Base-by-base conservation (phyloP, 1,284 basidiomycete genomes). In the Ustilago hordei region DNA sequence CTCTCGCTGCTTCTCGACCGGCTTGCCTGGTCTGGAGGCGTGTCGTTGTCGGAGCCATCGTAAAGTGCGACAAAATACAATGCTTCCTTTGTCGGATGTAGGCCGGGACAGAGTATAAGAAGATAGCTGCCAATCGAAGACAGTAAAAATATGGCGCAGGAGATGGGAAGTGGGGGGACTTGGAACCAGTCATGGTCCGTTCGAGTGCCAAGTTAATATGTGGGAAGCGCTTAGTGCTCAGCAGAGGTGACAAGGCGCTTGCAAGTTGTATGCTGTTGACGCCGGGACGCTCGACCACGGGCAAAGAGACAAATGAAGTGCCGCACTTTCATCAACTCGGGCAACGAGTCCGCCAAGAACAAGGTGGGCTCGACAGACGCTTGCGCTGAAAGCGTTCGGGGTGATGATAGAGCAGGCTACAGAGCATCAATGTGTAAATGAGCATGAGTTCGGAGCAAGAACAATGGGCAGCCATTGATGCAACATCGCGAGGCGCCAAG, bases 401-500 rank as follows among this genome's bases (percentile, higher is more conserved):
- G 8, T 7, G 3, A 19, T n/a, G n/a, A 8, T 19, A 45, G 43
- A 19, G 43, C 43, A 45, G 13, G 17, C n/a, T 45, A 11, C 17
- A n/a, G 7, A 45, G 39, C 39, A 43, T 13, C 35, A 54, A 17
- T 34, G n/a, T 55, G 55, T 17, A 41, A 36, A 23, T 32, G 38
- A 41, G 19, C 38, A 39, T 55, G 19, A 55, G 12, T 57, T 57
- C 35, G 45, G n/a, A 45, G 4, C 31, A 8, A 6, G 36, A 45
- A 57, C 55, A 57, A 57, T 45, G 55, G 23, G 41, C 23, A 28
- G 13, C 13, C 39, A 43, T 43, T 45, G 43, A 45, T 45, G 43
- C 43, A 45, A 19, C n/a, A 19, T 45, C 11, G 43, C 19, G 19
- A 17, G 11, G 6, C 11, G 19, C 19, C 0, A 45, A 15, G 17